Evolutionary conservation across 768 basidiomycete genomes (phyloP).

Genomic region (Cystobasidium tubakii): DNA sequence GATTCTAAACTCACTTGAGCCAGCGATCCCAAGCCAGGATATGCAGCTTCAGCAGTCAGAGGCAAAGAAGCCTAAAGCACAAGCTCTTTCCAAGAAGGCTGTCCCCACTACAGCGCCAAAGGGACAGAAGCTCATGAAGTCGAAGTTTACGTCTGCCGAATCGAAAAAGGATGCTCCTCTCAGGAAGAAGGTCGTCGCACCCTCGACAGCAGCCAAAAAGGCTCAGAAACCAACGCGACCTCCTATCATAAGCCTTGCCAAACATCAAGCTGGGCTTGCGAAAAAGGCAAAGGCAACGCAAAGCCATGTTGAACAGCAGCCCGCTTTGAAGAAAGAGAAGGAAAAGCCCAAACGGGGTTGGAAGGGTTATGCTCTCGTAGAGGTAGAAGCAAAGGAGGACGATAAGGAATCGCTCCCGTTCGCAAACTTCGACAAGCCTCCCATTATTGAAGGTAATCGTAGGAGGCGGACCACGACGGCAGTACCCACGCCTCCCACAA

Average conservation of each 20-base stretch:
- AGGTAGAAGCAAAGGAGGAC: background rate
- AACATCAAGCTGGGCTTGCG: background rate
- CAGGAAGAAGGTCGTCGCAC: no score
- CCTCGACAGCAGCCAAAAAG: background rate
- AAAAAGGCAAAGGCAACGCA: background rate
- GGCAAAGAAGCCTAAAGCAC: no score
- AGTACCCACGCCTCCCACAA: background rate
- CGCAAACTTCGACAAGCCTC: background rate
- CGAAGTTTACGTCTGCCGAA: no score
- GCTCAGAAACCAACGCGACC: background rate
- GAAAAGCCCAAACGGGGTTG: conserved; percentile 9
- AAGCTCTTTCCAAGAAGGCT: no score
- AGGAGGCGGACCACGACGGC: background rate
- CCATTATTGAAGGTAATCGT: background rate
- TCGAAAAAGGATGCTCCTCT: no score
- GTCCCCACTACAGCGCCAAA: no score
- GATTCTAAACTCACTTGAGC: no score
- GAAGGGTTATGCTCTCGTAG: conserved; percentile 14
- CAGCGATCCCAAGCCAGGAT: no score
- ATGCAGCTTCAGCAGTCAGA: no score
- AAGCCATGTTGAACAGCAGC: background rate
- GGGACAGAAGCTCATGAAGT: no score
- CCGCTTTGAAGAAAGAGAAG: background rate
- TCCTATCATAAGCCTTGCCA: background rate
- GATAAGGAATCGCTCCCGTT: background rate